These are phyloP conservation scores for Rhytidhysteron rufulum DNA, from an alignment of 2,329 filamentous ascomycete genomes.

Conservation along the genomic window DNA sequence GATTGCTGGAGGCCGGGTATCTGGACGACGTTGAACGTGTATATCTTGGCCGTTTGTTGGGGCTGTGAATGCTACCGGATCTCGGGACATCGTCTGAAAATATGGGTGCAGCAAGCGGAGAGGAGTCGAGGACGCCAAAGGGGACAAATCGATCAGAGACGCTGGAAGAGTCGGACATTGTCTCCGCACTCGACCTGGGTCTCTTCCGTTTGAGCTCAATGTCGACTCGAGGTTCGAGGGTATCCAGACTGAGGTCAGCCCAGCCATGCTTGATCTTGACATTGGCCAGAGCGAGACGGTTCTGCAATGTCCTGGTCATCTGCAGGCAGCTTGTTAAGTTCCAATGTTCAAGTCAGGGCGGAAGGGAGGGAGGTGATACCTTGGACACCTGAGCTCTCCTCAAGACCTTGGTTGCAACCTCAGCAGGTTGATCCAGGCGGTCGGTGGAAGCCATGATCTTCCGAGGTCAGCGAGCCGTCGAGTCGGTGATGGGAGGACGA, in stretches of 20 bases:
- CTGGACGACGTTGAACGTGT: conserved; percentile 24
- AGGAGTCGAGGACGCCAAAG: conserved; percentile 69
- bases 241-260: conserved; percentile 83
- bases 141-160: conserved; percentile 74
- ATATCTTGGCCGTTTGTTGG: conserved; percentile 34
- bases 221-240: conserved; percentile 79
- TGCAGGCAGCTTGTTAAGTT: conserved; percentile 41
- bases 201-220: conserved; percentile 73
- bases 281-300: conserved; percentile 89
- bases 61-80: conserved; percentile 51
- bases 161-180: conserved; percentile 80
- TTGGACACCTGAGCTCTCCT: conserved; percentile 43
- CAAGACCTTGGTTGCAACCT: conserved; percentile 41
- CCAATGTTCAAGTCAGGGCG: conserved; percentile 14
- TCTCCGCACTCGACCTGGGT: conserved; percentile 62
- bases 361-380: conserved; percentile 20
- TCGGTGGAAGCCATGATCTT: conserved; percentile 32
- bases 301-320: conserved; percentile 91
- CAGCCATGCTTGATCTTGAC: conserved; percentile 97
- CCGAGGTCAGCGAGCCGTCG: conserved; percentile 11
- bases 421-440: conserved; percentile 28
- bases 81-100: conserved; percentile 76
- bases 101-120: conserved; percentile 75
- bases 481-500: conserved; percentile 12
- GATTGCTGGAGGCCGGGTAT: conserved; percentile 45